Evolutionary conservation across 2,329 filamentous ascomycete genomes (phyloP).

Genomic region (Sarocladium strictum): DNA sequence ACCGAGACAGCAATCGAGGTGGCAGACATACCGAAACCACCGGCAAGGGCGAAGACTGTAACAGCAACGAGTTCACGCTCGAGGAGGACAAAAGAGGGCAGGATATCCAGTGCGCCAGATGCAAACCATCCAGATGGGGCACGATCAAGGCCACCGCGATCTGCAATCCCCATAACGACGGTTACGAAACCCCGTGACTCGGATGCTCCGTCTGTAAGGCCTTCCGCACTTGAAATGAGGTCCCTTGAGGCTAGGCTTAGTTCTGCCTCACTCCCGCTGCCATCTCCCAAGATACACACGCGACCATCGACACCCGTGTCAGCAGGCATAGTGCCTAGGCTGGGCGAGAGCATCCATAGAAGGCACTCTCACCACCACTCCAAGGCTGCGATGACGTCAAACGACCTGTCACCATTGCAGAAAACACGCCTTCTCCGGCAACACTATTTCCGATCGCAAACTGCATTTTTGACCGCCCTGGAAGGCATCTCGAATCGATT

Average conservation of each 20-base stretch:
- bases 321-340: conserved; percentile 40
- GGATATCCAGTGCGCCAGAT: conserved; percentile 40
- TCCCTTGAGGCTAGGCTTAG: conserved; percentile 57
- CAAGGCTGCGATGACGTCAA: conserved; percentile 51
- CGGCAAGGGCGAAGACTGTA: conserved; percentile 65
- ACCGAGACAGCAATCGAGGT: conserved; percentile 33
- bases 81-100: conserved; percentile 39
- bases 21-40: conserved; percentile 37
- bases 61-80: conserved; percentile 42
- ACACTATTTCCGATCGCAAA: conserved; percentile 79
- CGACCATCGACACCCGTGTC: conserved; percentile 54
- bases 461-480: conserved; percentile 72
- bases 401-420: conserved; percentile 58
- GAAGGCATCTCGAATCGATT: conserved; percentile 83
- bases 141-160: conserved; percentile 21
- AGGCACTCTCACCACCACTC: conserved; percentile 57
- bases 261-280: conserved; percentile 61
- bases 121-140: conserved; percentile 20
- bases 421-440: conserved; percentile 69
- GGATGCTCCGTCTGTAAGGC: conserved; percentile 19
- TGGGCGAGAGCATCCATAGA: conserved; percentile 43
- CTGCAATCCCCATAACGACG: neutral
- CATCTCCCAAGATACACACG: conserved; percentile 45
- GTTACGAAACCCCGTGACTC: conserved; percentile 3
- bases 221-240: conserved; percentile 46